A percentile compares a stretch with the other conserved stretches of the same genome.
phyloP scores from a whole-genome alignment of 345 rosid species.

The Lumnitzera littorea region DNA sequence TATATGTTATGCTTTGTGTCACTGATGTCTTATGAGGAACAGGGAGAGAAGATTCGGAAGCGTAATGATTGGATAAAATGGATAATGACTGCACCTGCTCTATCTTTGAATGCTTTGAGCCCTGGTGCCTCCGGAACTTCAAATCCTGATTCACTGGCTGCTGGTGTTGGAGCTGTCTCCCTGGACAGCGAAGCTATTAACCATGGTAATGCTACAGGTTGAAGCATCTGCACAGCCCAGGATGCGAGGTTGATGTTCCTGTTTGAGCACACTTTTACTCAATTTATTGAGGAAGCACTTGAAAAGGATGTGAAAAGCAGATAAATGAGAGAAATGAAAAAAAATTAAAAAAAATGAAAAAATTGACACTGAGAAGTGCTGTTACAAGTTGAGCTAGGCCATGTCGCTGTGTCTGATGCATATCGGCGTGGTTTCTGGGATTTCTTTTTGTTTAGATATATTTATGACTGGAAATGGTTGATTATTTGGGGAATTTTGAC shows the following conservation, averaged over 20 bases:
- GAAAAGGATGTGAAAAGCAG: not conserved
- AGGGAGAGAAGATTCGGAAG: constrained; percentile 24
- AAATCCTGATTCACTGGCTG: constrained; percentile 5
- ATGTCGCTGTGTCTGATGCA: not conserved
- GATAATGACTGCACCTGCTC: constrained; percentile 16
- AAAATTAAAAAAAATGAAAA: not conserved
- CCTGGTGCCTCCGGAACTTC: constrained; percentile 4
- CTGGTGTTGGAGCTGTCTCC: constrained; percentile 3
- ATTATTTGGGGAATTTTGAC: constrained; percentile 8
- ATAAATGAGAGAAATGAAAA: no score
- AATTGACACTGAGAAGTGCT: not conserved
- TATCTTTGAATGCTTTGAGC: constrained; percentile 6
- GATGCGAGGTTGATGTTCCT: not conserved
- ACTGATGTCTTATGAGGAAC: not conserved
- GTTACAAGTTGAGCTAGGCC: not conserved
- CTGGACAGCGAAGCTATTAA: constrained; percentile 5
- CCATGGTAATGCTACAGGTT: not conserved
- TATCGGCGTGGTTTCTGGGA: not conserved
- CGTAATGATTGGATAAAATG: constrained; percentile 19
- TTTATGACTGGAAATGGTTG: not conserved
- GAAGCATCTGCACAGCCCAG: not conserved
- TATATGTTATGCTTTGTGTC: not conserved
- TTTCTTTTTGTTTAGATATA: not conserved
- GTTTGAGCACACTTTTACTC: not conserved
- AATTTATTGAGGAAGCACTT: not conserved